Conservation (phyloP, 768 basidiomycete genomes). For the Podaxis mareebaensis region DNA sequence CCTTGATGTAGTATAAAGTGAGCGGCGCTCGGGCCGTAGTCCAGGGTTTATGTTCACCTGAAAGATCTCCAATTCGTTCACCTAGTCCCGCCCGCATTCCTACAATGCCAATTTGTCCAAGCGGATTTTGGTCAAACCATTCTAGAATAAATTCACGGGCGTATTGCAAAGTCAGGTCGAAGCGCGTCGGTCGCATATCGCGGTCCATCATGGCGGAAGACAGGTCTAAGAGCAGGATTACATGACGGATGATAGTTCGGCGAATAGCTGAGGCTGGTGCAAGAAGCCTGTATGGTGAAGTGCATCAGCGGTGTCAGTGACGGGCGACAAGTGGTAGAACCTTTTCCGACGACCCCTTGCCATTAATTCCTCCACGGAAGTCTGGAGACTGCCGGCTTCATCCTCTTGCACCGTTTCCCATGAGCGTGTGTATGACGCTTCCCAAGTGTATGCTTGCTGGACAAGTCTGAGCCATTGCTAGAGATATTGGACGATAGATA, state of each 20-base stretch:
- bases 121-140: slow-evolving; percentile 99
- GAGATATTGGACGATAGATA: slow-evolving; percentile 15
- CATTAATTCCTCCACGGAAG: slow-evolving; percentile 87
- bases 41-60: slow-evolving; percentile 53
- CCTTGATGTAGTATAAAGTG: background rate
- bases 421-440: slow-evolving; percentile 88
- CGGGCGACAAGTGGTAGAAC: slow-evolving; percentile 39
- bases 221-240: slow-evolving; percentile 89
- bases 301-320: background rate
- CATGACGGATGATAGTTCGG: slow-evolving; percentile 94
- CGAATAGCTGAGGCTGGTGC: slow-evolving; percentile 87
- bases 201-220: slow-evolving; percentile 92
- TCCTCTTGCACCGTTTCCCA: slow-evolving; percentile 99
- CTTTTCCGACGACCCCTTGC: slow-evolving; percentile 83
- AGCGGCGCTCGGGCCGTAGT: slow-evolving; percentile 2
- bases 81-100: slow-evolving; percentile 91
- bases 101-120: slow-evolving; percentile 95
- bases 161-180: slow-evolving; percentile 88
- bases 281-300: slow-evolving; percentile 51
- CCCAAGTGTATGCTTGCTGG: slow-evolving; percentile 92
- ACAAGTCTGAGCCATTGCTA: slow-evolving; percentile 4
- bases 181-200: slow-evolving; percentile 93
- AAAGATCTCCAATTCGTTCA: slow-evolving; percentile 89
- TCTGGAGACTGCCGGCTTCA: slow-evolving; percentile 86
- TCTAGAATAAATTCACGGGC: slow-evolving; percentile 89